Evolutionary conservation across 1,284 basidiomycete genomes (phyloP).

Genomic region (Ganoderma sp.): DNA sequence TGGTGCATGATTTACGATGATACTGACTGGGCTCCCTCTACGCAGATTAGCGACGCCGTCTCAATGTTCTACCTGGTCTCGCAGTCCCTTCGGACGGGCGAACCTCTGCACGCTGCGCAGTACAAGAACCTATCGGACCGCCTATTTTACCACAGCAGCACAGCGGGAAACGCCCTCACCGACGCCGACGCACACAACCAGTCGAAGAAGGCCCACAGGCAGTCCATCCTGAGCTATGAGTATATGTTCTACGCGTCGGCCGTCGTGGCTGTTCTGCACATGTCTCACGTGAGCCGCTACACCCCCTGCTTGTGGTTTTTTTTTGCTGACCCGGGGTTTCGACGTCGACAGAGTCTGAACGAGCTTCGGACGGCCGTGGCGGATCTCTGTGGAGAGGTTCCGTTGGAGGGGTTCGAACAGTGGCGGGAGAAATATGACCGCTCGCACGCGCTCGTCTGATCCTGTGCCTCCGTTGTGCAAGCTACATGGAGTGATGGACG

Average conservation of each 20-base stretch:
- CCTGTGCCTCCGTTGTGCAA: not conserved
- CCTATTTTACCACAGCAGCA: conserved; percentile 49
- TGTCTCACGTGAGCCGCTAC: conserved; percentile 46
- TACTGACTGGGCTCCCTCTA: not conserved
- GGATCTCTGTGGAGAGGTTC: conserved; percentile 53
- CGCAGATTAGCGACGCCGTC: conserved; percentile 53
- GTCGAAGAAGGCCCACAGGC: conserved; percentile 37
- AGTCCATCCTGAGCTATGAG: conserved; percentile 43
- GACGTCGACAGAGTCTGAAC: conserved; percentile 46
- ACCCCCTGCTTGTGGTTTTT: not conserved
- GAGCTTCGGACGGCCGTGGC: conserved; percentile 50
- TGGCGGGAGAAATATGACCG: conserved; percentile 46
- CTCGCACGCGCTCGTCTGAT: conserved; percentile 26
- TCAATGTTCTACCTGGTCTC: conserved; percentile 52
- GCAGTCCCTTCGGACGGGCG: conserved; percentile 53
- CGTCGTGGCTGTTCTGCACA: conserved; percentile 51
- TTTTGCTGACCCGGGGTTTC: conserved; percentile 8
- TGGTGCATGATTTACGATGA: not conserved
- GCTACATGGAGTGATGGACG: not conserved
- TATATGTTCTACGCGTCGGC: conserved; percentile 55
- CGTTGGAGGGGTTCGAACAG: conserved; percentile 49
- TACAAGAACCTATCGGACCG: conserved; percentile 51
- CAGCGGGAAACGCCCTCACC: conserved; percentile 18
- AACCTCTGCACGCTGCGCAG: conserved; percentile 53
- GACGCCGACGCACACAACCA: conserved; percentile 23